phyloP scores from a whole-genome alignment of 495 filamentous ascomycete species.

The Margaritispora aquatica region DNA sequence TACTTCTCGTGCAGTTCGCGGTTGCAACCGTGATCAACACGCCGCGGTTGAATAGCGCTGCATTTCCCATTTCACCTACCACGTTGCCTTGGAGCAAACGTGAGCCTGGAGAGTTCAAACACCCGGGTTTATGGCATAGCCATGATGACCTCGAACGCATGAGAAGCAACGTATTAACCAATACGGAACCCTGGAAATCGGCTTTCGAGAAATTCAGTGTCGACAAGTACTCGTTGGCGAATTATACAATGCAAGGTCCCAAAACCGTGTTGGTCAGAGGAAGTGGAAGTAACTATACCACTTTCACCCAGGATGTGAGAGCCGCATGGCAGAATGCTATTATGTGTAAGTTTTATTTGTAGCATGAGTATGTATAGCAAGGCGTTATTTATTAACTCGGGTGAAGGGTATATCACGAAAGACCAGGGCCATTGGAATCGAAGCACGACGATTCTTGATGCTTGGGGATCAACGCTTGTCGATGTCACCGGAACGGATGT shows the following conservation, averaged over 20 bases:
- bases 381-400: too few relatives aligned
- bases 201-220: slow-evolving; percentile 18
- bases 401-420: slow-evolving; percentile 34
- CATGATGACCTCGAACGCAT: slow-evolving; percentile 27
- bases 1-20: too few relatives aligned
- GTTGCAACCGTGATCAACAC: too few relatives aligned
- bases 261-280: slow-evolving; percentile 25
- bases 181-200: slow-evolving; percentile 21
- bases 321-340: slow-evolving; percentile 33
- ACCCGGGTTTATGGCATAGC: slow-evolving; percentile 26
- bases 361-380: too few relatives aligned
- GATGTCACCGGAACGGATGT: slow-evolving; percentile 28
- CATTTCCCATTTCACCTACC: too few relatives aligned
- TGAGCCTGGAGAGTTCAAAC: slow-evolving; percentile 26
- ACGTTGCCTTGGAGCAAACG: too few relatives aligned
- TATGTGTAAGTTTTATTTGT: too few relatives aligned
- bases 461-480: slow-evolving; percentile 31
- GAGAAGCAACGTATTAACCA: slow-evolving; percentile 14
- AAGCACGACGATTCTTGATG: slow-evolving; percentile 29
- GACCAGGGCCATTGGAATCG: slow-evolving; percentile 28
- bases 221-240: slow-evolving; percentile 19
- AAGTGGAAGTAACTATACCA: slow-evolving; percentile 27
- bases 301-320: slow-evolving; percentile 27
- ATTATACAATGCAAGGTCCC: slow-evolving; percentile 30
- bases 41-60: too few relatives aligned